Conservation (phyloP, 228 moss, liverwort and hornwort genomes). For the Sphagnum fallax region DNA sequence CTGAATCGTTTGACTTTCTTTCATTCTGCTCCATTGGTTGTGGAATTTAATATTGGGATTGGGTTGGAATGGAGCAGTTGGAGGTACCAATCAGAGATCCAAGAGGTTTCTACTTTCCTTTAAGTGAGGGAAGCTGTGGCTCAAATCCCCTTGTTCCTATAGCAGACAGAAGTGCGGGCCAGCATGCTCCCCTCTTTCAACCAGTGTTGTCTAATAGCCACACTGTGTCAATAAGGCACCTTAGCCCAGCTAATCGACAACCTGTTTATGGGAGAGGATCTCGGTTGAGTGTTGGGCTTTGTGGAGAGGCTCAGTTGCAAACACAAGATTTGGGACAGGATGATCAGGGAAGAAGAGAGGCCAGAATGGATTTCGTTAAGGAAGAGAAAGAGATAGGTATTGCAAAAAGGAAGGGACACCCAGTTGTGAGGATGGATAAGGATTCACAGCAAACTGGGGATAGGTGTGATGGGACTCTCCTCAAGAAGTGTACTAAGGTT, state of each 20-base stretch:
- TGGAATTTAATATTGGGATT: too few relatives aligned
- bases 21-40: too few relatives aligned
- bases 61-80: too few relatives aligned
- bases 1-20: too few relatives aligned
- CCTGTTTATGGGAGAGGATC: constrained; percentile 6
- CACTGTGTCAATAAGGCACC: background rate
- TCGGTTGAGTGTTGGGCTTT: constrained; percentile 10
- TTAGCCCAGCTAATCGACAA: constrained; percentile 2
- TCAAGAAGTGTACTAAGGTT: constrained; percentile 28
- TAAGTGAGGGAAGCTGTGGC: constrained; percentile 32
- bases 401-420: too few relatives aligned
- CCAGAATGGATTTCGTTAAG: too few relatives aligned
- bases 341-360: background rate
- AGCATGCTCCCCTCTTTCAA: background rate
- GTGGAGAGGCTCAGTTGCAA: background rate
- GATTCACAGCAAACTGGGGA: constrained; percentile 4
- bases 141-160: constrained; percentile 20
- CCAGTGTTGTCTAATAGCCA: background rate
- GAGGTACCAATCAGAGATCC: constrained; percentile 9
- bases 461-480: constrained; percentile 11
- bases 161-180: constrained; percentile 1
- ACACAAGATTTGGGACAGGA: constrained; percentile 4
- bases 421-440: too few relatives aligned
- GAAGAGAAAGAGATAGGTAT: too few relatives aligned
- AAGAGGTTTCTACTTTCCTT: constrained; percentile 4